phyloP scores from a whole-genome alignment of 176 grass and related monocot species.

The Zoysia japonica region DNA sequence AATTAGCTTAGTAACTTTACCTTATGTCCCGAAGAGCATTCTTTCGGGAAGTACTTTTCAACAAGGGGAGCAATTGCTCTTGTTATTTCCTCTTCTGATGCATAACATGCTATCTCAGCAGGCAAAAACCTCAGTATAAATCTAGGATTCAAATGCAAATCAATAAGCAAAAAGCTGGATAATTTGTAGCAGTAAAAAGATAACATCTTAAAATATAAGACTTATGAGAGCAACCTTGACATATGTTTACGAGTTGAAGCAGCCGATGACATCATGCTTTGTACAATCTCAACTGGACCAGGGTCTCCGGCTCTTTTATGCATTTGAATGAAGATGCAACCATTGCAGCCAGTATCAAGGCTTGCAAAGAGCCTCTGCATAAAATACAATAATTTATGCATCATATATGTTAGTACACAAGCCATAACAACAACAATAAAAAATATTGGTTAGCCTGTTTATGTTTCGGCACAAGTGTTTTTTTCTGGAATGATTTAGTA shows the following conservation, averaged over 20 bases:
- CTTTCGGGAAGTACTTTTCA: constrained; percentile 72
- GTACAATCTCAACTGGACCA: constrained; percentile 79
- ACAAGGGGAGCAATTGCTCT: constrained; percentile 76
- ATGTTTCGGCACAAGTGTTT: not conserved
- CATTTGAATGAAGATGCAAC: constrained; percentile 92
- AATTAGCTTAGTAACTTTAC: constrained; percentile 40
- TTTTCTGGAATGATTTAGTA: not conserved
- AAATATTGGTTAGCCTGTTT: not conserved
- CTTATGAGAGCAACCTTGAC: constrained; percentile 67
- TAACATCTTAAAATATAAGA: constrained; percentile 6
- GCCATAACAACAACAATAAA: not conserved
- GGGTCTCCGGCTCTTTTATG: constrained; percentile 67
- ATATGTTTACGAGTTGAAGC: constrained; percentile 92
- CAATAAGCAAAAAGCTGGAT: constrained; percentile 22
- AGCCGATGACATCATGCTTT: constrained; percentile 75
- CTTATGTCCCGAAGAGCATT: constrained; percentile 61
- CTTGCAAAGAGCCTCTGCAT: constrained; percentile 86
- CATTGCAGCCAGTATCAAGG: constrained; percentile 89
- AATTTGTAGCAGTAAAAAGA: not conserved
- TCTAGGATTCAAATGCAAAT: constrained; percentile 40
- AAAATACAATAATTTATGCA: not conserved
- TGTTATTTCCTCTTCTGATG: constrained; percentile 91
- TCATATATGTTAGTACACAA: constrained; percentile 1
- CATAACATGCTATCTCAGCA: constrained; percentile 87
- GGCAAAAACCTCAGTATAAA: constrained; percentile 90